Conservation (phyloP, 192 early-diverging fungal species). For the Paraglomus brasilianum region DNA sequence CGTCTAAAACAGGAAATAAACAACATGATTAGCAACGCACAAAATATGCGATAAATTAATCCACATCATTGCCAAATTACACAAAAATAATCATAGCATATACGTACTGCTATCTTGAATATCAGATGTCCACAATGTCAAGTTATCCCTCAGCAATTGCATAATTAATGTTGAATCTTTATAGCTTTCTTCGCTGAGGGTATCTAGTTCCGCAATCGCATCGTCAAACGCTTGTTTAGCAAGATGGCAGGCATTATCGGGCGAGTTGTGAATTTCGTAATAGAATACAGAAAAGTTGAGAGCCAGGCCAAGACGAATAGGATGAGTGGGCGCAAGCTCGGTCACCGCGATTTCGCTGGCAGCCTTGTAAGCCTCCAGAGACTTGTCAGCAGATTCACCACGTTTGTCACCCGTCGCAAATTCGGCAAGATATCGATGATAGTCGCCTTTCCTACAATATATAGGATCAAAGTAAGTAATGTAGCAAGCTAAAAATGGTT, state of each 20-base stretch:
- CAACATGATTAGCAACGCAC: neutral
- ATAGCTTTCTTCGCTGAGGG: slow-evolving; percentile 97
- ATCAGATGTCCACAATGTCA: slow-evolving; percentile 99
- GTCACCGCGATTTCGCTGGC: slow-evolving; percentile 94
- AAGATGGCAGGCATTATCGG: slow-evolving; percentile 94
- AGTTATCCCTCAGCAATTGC: slow-evolving; percentile 98
- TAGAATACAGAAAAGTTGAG: slow-evolving; percentile 99
- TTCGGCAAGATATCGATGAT: slow-evolving; percentile 99
- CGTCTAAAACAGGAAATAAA: neutral
- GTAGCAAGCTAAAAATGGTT: slow-evolving; percentile 25
- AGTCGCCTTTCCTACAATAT: slow-evolving; percentile 89
- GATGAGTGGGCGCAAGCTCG: slow-evolving; percentile 95
- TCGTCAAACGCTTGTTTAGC: slow-evolving; percentile 95
- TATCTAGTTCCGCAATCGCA: slow-evolving; percentile 98
- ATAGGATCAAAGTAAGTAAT: neutral
- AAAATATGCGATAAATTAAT: neutral
- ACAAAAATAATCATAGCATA: neutral
- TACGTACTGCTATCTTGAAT: slow-evolving; percentile 69
- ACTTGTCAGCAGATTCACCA: slow-evolving; percentile 75
- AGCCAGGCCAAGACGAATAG: slow-evolving; percentile 96
- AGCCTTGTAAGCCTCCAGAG: slow-evolving; percentile 92
- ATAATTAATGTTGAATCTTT: slow-evolving; percentile 99
- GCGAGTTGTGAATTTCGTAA: slow-evolving; percentile 98
- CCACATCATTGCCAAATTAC: neutral
- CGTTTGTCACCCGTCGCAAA: slow-evolving; percentile 87